Evolutionary conservation across 2,329 filamentous ascomycete genomes (phyloP).

Genomic region (Didymosphaeria variabile): DNA sequence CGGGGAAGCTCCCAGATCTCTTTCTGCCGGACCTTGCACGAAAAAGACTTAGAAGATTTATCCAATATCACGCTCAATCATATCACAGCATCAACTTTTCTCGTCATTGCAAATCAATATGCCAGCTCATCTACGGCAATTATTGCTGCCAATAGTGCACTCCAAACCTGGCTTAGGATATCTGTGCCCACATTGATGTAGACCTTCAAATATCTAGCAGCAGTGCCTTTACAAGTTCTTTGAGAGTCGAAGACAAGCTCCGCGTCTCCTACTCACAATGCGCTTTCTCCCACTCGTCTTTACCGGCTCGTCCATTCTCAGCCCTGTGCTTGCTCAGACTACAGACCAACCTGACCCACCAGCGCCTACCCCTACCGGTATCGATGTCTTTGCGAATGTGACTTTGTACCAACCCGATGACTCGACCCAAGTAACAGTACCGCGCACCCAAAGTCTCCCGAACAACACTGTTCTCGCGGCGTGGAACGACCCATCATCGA

Average conservation of each 20-base stretch:
- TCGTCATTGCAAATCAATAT: slow-evolving; percentile 22
- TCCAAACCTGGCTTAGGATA: not conserved
- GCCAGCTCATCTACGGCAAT: slow-evolving; percentile 23
- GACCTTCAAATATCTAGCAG: not conserved
- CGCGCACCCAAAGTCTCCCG: slow-evolving; percentile 30
- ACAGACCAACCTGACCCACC: slow-evolving; percentile 18
- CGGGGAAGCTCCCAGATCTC: slow-evolving; percentile 17
- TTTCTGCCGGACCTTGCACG: slow-evolving; percentile 18
- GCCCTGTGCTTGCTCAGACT: slow-evolving; percentile 9
- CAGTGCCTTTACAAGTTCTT: not conserved
- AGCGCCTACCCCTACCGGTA: slow-evolving; percentile 22
- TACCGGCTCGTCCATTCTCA: not conserved
- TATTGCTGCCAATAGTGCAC: slow-evolving; percentile 1
- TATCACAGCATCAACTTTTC: not conserved
- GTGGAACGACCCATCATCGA: slow-evolving; percentile 24
- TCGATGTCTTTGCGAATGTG: slow-evolving; percentile 31
- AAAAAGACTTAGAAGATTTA: slow-evolving; percentile 14
- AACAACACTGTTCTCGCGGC: slow-evolving; percentile 30
- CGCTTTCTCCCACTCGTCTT: slow-evolving; percentile 17
- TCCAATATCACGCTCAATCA: slow-evolving; percentile 22
- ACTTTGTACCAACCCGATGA: slow-evolving; percentile 33
- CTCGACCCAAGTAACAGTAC: slow-evolving; percentile 19
- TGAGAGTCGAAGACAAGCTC: not conserved
- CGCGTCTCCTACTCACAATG: slow-evolving; percentile 2
- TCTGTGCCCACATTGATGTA: slow-evolving; percentile 16